A percentile compares a stretch with the other conserved stretches of the same genome.
Conservation (phyloP, 1,139 yeast genomes). For the Hyphopichia buzzinii region DNA sequence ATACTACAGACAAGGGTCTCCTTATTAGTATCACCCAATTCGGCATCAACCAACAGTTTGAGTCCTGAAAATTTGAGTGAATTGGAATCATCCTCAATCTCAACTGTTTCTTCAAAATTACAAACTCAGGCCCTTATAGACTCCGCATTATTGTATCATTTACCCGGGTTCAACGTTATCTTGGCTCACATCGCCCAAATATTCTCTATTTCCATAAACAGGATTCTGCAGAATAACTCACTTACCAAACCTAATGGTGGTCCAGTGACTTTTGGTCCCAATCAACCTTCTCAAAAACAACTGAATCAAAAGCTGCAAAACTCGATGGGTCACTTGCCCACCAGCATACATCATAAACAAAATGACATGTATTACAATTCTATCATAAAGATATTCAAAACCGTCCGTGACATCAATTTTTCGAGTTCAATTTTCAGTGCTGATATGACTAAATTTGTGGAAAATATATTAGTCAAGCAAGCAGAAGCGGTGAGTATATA, state of each 20-base stretch:
- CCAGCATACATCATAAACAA: constrained; percentile 13
- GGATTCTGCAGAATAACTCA: constrained; percentile 25
- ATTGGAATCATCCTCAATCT: constrained; percentile 16
- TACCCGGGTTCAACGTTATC: constrained; percentile 40
- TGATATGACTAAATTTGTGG: constrained; percentile 18
- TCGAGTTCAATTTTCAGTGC: constrained; percentile 9
- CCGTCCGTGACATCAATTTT: constrained; percentile 45
- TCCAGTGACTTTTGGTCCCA: constrained; percentile 12
- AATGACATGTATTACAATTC: constrained; percentile 38
- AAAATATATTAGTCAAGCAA: constrained; percentile 31
- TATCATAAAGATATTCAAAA: constrained; percentile 40
- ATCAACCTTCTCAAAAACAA: constrained; percentile 13
- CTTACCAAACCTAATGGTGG: constrained; percentile 7
- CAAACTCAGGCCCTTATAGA: neutral
- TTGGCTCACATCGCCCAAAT: constrained; percentile 38
- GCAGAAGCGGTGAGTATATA: constrained; percentile 44
- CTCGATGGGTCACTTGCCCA: constrained; percentile 4
- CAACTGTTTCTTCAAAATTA: constrained; percentile 13
- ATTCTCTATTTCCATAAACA: constrained; percentile 30
- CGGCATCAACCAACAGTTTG: constrained; percentile 25
- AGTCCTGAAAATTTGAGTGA: neutral
- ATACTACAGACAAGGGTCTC: constrained; percentile 15
- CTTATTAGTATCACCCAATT: neutral
- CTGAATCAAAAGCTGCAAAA: constrained; percentile 5
- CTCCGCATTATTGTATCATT: constrained; percentile 10